These are phyloP conservation scores for Solidago caesia DNA, from an alignment of 129 eudicot species.

Conservation along the genomic window DNA sequence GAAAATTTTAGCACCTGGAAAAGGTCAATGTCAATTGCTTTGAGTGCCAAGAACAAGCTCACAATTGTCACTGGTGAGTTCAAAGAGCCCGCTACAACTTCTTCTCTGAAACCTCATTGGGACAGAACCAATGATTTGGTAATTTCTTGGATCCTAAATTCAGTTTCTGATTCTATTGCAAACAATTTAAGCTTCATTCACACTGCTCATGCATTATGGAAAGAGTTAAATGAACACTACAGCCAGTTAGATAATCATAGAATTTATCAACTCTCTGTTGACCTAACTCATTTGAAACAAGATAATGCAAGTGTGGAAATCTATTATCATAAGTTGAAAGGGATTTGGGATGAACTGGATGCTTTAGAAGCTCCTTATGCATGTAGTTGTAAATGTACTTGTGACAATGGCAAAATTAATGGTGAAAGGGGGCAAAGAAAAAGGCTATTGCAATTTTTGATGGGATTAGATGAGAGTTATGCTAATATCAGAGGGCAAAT, in stretches of 20 bases:
- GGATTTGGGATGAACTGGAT: too few species aligned
- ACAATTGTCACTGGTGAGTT: neutral
- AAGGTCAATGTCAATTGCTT: too few species aligned
- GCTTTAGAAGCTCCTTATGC: neutral
- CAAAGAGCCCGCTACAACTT: neutral
- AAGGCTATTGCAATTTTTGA: neutral
- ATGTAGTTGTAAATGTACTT: neutral
- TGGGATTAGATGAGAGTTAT: neutral
- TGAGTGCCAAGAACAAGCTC: too few species aligned
- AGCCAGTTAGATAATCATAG: neutral
- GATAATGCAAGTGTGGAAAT: neutral
- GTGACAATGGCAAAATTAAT: neutral
- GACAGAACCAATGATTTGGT: neutral
- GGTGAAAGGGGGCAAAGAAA: neutral
- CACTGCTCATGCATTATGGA: neutral
- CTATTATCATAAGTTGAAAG: too few species aligned
- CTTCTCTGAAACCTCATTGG: neutral
- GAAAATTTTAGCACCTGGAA: too few species aligned
- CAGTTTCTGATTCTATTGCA: neutral
- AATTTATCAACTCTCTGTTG: neutral
- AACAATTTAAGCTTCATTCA: neutral
- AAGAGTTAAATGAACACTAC: neutral
- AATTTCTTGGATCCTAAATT: neutral
- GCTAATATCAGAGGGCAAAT: too few species aligned
- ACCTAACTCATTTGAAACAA: neutral